Percentiles rank a stretch among this genome's conserved stretches.
These are phyloP conservation scores for Eremothecium coryli DNA, from an alignment of 1,139 yeast genomes.

Conservation along the genomic window DNA sequence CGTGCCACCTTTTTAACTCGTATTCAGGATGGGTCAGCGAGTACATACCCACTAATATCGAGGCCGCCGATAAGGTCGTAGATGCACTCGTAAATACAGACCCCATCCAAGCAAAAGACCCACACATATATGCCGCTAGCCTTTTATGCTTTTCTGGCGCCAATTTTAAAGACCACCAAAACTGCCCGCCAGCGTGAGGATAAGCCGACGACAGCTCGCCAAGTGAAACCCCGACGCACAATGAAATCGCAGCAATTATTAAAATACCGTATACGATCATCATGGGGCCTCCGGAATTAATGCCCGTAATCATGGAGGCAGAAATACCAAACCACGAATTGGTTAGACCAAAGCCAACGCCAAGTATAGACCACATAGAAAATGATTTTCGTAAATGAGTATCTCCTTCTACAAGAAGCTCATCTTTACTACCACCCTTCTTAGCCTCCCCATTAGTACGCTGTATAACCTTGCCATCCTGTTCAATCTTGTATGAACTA, in stretches of 20 bases:
- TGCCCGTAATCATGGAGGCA: constrained; percentile 41
- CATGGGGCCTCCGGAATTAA: constrained; percentile 52
- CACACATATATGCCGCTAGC: constrained; percentile 49
- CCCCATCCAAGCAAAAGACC: constrained; percentile 53
- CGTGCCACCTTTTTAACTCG: constrained; percentile 46
- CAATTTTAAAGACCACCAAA: constrained; percentile 51
- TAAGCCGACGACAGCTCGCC: constrained; percentile 48
- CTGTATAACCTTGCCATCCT: too few relatives aligned
- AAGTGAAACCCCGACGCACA: constrained; percentile 44
- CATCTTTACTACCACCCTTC: too few relatives aligned
- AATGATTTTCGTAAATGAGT: constrained; percentile 31
- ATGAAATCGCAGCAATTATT: constrained; percentile 46
- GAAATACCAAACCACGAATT: constrained; percentile 48
- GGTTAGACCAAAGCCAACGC: constrained; percentile 64
- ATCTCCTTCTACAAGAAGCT: background rate
- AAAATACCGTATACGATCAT: constrained; percentile 59
- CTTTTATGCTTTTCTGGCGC: constrained; percentile 44
- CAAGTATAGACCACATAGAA: constrained; percentile 43
- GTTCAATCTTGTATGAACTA: too few relatives aligned
- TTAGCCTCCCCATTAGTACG: too few relatives aligned
- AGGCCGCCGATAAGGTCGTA: constrained; percentile 46
- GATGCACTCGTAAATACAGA: constrained; percentile 52
- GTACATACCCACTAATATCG: constrained; percentile 49
- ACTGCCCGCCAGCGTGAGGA: constrained; percentile 63
- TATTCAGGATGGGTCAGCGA: constrained; percentile 40